Evolutionary conservation across 106 monocot species (phyloP).

Genomic region (Acorus gramineus): DNA sequence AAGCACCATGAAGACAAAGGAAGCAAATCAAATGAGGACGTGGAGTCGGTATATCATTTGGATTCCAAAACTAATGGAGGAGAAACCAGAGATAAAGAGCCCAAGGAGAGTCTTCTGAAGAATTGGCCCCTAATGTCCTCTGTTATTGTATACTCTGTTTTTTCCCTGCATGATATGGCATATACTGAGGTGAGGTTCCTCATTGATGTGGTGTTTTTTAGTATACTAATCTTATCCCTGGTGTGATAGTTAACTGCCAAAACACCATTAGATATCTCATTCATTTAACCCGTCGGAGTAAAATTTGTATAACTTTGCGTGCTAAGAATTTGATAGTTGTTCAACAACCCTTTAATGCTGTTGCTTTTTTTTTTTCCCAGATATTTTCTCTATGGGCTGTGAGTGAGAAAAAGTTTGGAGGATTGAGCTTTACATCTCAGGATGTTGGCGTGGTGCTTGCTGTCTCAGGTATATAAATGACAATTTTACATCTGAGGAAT

Average conservation of each 20-base stretch:
- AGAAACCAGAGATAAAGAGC: conserved; percentile 4
- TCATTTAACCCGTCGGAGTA: too few relatives aligned
- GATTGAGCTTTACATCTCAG: conserved; percentile 48
- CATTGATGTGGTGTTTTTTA: background rate
- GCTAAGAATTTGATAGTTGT: too few relatives aligned
- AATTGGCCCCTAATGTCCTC: conserved; percentile 64
- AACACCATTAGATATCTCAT: too few relatives aligned
- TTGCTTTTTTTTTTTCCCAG: conserved; percentile 13
- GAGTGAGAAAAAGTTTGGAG: conserved; percentile 48
- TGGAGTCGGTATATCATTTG: conserved; percentile 5
- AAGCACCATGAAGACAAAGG: conserved; percentile 20
- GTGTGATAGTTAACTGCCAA: too few relatives aligned
- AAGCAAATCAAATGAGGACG: conserved; percentile 12
- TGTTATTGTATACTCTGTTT: conserved; percentile 40
- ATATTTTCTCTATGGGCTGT: conserved; percentile 72
- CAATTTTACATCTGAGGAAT: background rate
- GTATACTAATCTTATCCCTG: too few relatives aligned
- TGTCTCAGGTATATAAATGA: conserved; percentile 35
- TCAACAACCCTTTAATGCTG: too few relatives aligned
- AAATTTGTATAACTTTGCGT: too few relatives aligned
- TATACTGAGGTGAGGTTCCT: conserved; percentile 44
- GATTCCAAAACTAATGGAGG: conserved; percentile 10
- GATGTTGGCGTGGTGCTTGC: conserved; percentile 71
- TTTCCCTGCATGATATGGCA: conserved; percentile 52
- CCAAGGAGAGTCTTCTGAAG: conserved; percentile 31